Conservation (phyloP, 208 protist genomes). For the Leishmania martiniquensis region DNA sequence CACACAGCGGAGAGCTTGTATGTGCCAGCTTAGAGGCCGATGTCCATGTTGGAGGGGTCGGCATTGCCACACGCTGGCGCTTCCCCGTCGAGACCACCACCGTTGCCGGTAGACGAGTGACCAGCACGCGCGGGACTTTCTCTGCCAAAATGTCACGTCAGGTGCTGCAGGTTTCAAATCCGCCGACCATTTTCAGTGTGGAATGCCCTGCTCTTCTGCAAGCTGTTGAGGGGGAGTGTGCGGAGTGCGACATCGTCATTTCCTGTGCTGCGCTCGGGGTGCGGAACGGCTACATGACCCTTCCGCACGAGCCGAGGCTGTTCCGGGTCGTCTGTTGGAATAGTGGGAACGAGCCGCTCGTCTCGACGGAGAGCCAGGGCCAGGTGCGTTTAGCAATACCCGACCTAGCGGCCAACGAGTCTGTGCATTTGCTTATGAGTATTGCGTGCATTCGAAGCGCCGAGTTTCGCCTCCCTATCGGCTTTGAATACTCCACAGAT, state of each 20-base stretch:
- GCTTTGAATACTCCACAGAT: conserved; percentile 35
- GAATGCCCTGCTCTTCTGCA: conserved; percentile 38
- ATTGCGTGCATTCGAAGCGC: conserved; percentile 36
- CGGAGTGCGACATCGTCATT: conserved; percentile 39
- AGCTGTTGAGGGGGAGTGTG: conserved; percentile 62
- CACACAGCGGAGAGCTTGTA: conserved; percentile 41
- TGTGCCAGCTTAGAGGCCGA: conserved; percentile 39
- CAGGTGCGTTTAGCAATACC: conserved; percentile 25
- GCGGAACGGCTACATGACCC: conserved; percentile 35
- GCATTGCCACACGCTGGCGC: conserved; percentile 28
- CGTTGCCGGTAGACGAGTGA: conserved; percentile 18
- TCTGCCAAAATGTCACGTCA: conserved; percentile 9
- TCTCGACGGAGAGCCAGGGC: background rate
- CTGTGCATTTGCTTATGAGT: conserved; percentile 24
- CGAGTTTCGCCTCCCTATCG: conserved; percentile 38
- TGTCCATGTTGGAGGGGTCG: conserved; percentile 28
- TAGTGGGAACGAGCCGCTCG: conserved; percentile 13
- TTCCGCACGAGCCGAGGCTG: conserved; percentile 33
- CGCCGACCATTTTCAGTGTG: conserved; percentile 35
- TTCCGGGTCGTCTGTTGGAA: conserved; percentile 28
- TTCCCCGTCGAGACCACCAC: conserved; percentile 4
- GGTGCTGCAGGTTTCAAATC: conserved; percentile 37
- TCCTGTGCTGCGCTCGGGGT: conserved; percentile 26
- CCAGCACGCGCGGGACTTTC: background rate
- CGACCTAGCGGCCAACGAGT: conserved; percentile 13